A percentile compares a stretch with the other conserved stretches of the same genome.
These are phyloP conservation scores for Colletotrichum sp. DNA, from an alignment of 2,329 filamentous ascomycete genomes.

Conservation along the genomic window DNA sequence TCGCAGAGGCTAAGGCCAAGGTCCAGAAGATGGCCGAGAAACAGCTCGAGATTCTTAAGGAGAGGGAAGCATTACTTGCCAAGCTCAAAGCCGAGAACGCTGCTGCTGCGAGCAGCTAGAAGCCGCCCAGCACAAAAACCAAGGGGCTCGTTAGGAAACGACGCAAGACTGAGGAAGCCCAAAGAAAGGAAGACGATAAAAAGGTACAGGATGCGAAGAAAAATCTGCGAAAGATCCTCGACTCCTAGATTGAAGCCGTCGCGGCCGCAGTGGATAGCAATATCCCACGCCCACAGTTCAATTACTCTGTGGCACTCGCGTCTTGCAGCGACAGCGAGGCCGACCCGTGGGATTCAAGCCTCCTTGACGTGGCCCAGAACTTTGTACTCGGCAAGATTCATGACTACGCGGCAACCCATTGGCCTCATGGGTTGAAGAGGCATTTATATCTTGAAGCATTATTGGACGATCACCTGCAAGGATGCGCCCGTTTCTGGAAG, in stretches of 20 bases:
- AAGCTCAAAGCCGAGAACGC: slow-evolving; percentile 65
- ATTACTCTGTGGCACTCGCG: not conserved
- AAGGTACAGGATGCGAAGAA: not conserved
- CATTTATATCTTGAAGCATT: not conserved
- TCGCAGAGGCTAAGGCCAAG: slow-evolving; percentile 68
- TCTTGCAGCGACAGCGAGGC: not conserved
- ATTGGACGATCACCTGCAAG: not conserved
- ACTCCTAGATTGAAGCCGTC: not conserved
- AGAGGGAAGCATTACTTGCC: slow-evolving; percentile 67
- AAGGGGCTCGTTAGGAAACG: not conserved
- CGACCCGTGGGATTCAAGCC: not conserved
- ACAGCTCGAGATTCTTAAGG: slow-evolving; percentile 65
- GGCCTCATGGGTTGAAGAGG: not conserved
- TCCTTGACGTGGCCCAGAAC: not conserved
- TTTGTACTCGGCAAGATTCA: not conserved
- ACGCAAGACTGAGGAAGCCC: not conserved
- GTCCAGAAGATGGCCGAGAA: slow-evolving; percentile 65
- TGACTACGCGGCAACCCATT: not conserved
- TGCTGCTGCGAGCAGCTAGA: slow-evolving; percentile 37
- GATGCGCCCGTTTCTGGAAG: not conserved
- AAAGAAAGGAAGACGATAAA: not conserved
- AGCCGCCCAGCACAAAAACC: not conserved
- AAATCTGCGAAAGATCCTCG: not conserved
- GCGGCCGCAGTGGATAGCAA: not conserved
- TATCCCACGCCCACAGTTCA: not conserved